Percentiles rank a stretch among this genome's conserved stretches.
Evolutionary conservation across 768 basidiomycete genomes (phyloP).

Genomic region (Candolleomyces eurysporus): DNA sequence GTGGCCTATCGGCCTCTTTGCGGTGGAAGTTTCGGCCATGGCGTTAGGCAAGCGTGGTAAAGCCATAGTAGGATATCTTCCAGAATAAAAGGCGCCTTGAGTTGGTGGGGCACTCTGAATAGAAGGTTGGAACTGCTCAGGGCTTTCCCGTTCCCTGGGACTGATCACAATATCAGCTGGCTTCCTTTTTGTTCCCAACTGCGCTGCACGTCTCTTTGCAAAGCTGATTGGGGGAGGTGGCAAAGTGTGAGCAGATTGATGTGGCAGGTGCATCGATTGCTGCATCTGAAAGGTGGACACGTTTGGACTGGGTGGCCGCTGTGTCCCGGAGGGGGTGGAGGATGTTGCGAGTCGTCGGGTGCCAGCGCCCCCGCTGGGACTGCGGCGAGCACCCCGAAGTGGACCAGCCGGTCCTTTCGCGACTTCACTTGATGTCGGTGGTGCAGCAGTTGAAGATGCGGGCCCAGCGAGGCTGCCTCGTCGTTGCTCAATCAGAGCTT

Average conservation of each 20-base stretch:
- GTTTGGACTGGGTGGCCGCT: slow-evolving; percentile 34
- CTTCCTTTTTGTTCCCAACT: slow-evolving; percentile 65
- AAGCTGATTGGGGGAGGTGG: slow-evolving; percentile 77
- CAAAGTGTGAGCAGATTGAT: slow-evolving; percentile 39
- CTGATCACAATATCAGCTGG: slow-evolving; percentile 80
- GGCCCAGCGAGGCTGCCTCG: slow-evolving; percentile 54
- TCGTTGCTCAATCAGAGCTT: slow-evolving; percentile 68
- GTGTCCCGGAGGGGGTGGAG: slow-evolving; percentile 13
- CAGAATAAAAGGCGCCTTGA: slow-evolving; percentile 39
- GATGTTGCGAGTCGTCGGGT: slow-evolving; percentile 23
- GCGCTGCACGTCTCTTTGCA: slow-evolving; percentile 68
- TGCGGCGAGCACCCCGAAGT: slow-evolving; percentile 32
- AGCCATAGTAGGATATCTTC: slow-evolving; percentile 53
- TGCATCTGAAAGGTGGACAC: slow-evolving; percentile 26
- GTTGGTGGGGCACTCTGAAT: slow-evolving; percentile 79
- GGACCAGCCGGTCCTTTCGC: slow-evolving; percentile 10
- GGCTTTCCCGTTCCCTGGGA: slow-evolving; percentile 54
- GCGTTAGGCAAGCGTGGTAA: slow-evolving; percentile 64
- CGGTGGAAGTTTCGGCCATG: slow-evolving; percentile 34
- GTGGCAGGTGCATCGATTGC: slow-evolving; percentile 22
- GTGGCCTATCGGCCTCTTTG: slow-evolving; percentile 51
- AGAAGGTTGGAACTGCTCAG: slow-evolving; percentile 58
- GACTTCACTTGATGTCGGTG: slow-evolving; percentile 25
- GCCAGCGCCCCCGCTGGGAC: slow-evolving; percentile 31
- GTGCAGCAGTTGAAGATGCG: slow-evolving; percentile 24